phyloP scores from a whole-genome alignment of 148 eudicot genomes.

The Polygonum maritimum region DNA sequence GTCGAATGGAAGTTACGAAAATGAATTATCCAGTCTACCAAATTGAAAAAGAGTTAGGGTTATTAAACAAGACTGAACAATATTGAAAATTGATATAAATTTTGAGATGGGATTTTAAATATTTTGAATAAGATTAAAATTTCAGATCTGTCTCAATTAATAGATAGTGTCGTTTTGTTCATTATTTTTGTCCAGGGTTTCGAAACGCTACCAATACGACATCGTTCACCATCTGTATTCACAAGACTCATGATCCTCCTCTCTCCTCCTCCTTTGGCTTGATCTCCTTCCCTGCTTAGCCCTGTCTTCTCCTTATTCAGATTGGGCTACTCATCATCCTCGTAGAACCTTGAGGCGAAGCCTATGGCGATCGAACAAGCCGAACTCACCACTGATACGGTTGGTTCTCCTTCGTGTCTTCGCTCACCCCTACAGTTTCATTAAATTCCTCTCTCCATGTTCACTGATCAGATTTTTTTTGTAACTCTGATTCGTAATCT shows the following conservation, averaged over 20 bases:
- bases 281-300: background rate
- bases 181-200: background rate
- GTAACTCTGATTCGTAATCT: background rate
- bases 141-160: constrained; percentile 5
- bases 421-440: background rate
- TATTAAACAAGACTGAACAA: too few relatives aligned
- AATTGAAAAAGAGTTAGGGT: too few relatives aligned
- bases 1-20: too few relatives aligned
- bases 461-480: background rate
- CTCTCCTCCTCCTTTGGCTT: background rate
- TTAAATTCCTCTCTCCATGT: background rate
- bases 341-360: background rate
- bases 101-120: too few relatives aligned
- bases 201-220: background rate
- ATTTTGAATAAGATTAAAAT: background rate
- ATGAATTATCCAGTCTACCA: too few relatives aligned
- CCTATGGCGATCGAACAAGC: constrained; percentile 9
- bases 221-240: background rate
- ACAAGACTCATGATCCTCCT: background rate
- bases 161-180: constrained; percentile 7
- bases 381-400: constrained; percentile 8
- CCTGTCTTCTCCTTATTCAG: background rate
- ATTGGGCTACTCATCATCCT: background rate
- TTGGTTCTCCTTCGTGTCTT: background rate
- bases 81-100: too few relatives aligned